phyloP scores from a whole-genome alignment of 2,329 filamentous ascomycete species.

The Penicillium capsulatum region DNA sequence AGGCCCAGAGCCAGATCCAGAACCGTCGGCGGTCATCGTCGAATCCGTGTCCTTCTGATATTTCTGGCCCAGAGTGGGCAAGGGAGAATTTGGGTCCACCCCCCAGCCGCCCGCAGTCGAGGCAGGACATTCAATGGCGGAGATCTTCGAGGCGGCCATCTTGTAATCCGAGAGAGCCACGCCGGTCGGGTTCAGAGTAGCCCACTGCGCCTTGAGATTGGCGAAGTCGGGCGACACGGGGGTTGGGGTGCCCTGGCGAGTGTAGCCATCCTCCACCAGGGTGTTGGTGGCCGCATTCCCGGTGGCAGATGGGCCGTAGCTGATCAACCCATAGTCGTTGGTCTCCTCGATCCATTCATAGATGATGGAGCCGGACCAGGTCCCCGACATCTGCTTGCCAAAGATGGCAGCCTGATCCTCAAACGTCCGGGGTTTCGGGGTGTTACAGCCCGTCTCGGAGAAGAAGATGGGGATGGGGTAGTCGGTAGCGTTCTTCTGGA shows the following conservation, averaged over 20 bases:
- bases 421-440: constrained; percentile 42
- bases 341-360: constrained; percentile 88
- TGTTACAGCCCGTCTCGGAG: constrained; percentile 82
- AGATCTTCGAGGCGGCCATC: constrained; percentile 56
- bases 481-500: constrained; percentile 62
- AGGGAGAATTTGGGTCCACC: constrained; percentile 62
- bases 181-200: constrained; percentile 64
- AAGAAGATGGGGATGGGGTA: constrained; percentile 87
- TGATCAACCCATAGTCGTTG: constrained; percentile 77
- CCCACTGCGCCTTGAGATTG: constrained; percentile 75
- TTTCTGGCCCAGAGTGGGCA: constrained; percentile 65
- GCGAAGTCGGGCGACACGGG: constrained; percentile 71
- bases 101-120: constrained; percentile 68
- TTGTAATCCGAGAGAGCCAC: constrained; percentile 64
- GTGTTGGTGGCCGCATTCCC: constrained; percentile 53
- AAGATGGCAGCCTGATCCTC: constrained; percentile 72
- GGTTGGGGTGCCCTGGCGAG: constrained; percentile 67
- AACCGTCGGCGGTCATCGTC: constrained; percentile 5
- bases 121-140: constrained; percentile 65
- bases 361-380: constrained; percentile 72
- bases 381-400: constrained; percentile 64
- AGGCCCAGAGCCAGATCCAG: constrained; percentile 1
- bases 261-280: constrained; percentile 60
- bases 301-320: constrained; percentile 62
- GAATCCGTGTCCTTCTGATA: constrained; percentile 12